Base-by-base conservation (phyloP, 208 protist species). In the Crithidia brevicula region DNA sequence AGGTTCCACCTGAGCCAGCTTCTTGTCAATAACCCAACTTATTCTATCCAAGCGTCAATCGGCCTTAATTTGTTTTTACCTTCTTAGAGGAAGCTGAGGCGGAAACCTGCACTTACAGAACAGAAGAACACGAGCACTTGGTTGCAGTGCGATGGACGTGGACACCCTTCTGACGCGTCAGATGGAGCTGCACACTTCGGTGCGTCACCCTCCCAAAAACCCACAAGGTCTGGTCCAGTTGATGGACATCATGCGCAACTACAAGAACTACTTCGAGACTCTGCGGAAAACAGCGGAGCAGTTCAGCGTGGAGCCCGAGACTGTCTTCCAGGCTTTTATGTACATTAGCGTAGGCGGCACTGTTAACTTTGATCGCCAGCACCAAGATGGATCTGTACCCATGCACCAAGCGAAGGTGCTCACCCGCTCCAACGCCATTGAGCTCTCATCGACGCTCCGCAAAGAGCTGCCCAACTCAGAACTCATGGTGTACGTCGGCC, bases 341-440 rank as follows among this genome's bases (percentile, higher is more conserved):
- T 79, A 90, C 60, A 91, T 96, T 45, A 88, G 88, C 67, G 58
- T 91, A 1, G 86, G 87, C 43, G 85, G 80, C 23, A 72, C 77
- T 25, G 87, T 92, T 1, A 94, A 77, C 60, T 95, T 95, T 65
- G 89, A 95, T 62, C 72, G 69, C 20, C 93, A 96, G 61, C 77
- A 88, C 34, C 79, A 86, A 22, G 83, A 93, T 53, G 90, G 87
- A 3, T 72, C 61, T 1, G 86, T 97, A 20, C 93, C 90, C 8
- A 96, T 97, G 88, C 93, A 95, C 69, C 93, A 97, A 72, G 89
- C 85, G 8, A 97, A 97, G 56, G 90, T 97, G n/a, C 74, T 96
- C 15, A 54, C 88, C 13, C 88, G 87, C 16, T 67, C 64, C 3
- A 77, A 77, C 7, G 87, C 92, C 7, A 89, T 93, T 62, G 74